Evolutionary conservation across 2,329 filamentous ascomycete genomes (phyloP).

Genomic region (Tolypocladium capitatum): DNA sequence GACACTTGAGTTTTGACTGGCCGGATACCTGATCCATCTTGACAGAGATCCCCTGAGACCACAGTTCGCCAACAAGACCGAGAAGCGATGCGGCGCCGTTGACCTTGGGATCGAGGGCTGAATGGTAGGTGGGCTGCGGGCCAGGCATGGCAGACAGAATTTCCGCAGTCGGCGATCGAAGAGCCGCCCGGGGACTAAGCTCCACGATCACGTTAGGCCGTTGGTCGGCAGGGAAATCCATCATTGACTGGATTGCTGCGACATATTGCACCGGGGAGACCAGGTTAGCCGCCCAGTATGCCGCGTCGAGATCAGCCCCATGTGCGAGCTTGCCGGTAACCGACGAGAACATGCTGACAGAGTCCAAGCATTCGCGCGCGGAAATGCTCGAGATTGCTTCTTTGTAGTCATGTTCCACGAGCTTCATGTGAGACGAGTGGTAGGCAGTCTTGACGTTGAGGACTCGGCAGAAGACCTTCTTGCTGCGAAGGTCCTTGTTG

Average conservation of each 20-base stretch:
- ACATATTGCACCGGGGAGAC: conserved; percentile 30
- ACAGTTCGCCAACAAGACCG: conserved; percentile 20
- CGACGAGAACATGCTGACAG: conserved; percentile 26
- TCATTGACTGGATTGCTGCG: conserved; percentile 23
- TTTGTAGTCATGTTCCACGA: conserved; percentile 23
- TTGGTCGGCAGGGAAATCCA: conserved; percentile 12
- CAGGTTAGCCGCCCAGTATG: conserved; percentile 35
- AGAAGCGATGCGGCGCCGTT: conserved; percentile 15
- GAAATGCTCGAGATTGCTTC: conserved; percentile 12
- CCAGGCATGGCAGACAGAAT: conserved; percentile 12
- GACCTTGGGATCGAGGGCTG: conserved; percentile 14
- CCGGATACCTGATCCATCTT: conserved; percentile 16
- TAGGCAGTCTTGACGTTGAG: conserved; percentile 27
- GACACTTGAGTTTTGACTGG: conserved; percentile 14
- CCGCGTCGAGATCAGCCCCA: conserved; percentile 13
- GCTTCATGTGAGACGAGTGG: conserved; percentile 30
- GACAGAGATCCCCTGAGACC: conserved; percentile 19
- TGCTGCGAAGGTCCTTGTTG: conserved; percentile 16
- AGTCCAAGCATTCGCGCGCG: conserved; percentile 5
- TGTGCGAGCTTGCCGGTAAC: conserved; percentile 18
- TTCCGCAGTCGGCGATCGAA: conserved; percentile 24
- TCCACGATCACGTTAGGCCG: conserved; percentile 25
- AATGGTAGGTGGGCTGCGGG: conserved; percentile 10
- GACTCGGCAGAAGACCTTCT: conserved; percentile 19
- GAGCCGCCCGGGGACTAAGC: conserved; percentile 23